Conservation (phyloP, 176 grass and related monocot species). For the Avena insularis region DNA sequence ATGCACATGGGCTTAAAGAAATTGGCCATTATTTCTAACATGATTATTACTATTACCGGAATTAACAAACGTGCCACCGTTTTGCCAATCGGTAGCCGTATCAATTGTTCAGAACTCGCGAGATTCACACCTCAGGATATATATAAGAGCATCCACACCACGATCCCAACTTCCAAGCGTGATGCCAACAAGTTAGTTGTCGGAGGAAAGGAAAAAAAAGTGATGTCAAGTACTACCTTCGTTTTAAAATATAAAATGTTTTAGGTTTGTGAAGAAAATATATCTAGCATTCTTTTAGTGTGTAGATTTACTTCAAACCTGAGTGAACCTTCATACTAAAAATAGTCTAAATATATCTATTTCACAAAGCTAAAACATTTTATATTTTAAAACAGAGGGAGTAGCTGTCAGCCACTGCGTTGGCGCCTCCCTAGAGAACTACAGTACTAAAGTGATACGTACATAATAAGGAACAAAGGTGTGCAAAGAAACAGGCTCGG, state of each 20-base stretch:
- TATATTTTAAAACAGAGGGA: no score
- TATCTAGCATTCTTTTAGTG: no score
- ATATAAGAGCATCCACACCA: background rate
- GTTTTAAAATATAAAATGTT: no score
- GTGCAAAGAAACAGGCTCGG: background rate
- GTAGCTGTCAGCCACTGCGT: background rate
- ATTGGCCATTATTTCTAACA: no score
- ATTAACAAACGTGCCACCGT: background rate
- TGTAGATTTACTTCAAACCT: no score
- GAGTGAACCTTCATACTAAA: no score
- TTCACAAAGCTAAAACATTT: no score
- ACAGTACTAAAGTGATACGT: background rate
- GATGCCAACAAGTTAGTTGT: background rate
- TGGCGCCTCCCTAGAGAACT: background rate
- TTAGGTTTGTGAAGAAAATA: no score
- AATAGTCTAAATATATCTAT: no score
- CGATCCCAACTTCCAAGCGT: background rate
- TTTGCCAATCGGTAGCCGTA: background rate
- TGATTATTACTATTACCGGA: background rate
- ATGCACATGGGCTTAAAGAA: no score
- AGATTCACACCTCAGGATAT: background rate
- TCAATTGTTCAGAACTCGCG: background rate
- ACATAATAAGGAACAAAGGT: no score
- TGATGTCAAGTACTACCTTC: no score
- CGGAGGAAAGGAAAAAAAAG: background rate